These are phyloP conservation scores for Phytopythium litorale DNA, from an alignment of 352 stramenopile species.

Conservation along the genomic window DNA sequence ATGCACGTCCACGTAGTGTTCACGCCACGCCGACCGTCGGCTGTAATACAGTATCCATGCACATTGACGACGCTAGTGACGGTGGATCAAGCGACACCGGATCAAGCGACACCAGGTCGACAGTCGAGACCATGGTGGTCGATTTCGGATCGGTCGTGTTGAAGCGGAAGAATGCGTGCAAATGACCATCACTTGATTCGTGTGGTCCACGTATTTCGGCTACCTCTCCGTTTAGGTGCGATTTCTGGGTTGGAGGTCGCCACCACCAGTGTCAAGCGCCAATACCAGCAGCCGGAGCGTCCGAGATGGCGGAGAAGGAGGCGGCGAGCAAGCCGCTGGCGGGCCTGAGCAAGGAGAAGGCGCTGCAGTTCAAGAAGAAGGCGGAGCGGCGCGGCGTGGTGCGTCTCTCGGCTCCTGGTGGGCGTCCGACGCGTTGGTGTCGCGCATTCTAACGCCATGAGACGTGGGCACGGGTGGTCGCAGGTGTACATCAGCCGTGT, in stretches of 20 bases:
- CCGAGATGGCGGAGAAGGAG: conserved; percentile 8
- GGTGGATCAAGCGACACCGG: background rate
- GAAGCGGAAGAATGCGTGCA: background rate
- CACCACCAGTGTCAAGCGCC: background rate
- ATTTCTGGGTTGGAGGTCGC: background rate
- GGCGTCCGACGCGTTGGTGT: background rate
- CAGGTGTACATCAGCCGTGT: conserved; percentile 94
- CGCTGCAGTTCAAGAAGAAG: conserved; percentile 51
- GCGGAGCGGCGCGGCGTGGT: conserved; percentile 47
- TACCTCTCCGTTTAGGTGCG: background rate
- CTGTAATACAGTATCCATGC: too few species aligned
- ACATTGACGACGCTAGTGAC: background rate
- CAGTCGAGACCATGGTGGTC: too few species aligned
- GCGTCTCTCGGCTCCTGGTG: conserved; percentile 1
- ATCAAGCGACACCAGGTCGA: too few species aligned
- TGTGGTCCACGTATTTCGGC: background rate
- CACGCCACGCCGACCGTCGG: too few species aligned
- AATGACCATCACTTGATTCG: background rate
- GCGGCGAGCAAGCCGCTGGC: conserved; percentile 17
- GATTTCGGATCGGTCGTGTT: too few species aligned
- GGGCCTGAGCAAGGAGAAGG: conserved; percentile 38
- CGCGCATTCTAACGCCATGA: background rate
- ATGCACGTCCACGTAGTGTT: background rate
- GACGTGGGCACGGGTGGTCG: too few species aligned
- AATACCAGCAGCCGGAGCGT: background rate